Evolutionary conservation across 768 basidiomycete genomes (phyloP), one percentile per base, ranked within the genome.

Genomic region (Fomitopsis serialis): DNA sequence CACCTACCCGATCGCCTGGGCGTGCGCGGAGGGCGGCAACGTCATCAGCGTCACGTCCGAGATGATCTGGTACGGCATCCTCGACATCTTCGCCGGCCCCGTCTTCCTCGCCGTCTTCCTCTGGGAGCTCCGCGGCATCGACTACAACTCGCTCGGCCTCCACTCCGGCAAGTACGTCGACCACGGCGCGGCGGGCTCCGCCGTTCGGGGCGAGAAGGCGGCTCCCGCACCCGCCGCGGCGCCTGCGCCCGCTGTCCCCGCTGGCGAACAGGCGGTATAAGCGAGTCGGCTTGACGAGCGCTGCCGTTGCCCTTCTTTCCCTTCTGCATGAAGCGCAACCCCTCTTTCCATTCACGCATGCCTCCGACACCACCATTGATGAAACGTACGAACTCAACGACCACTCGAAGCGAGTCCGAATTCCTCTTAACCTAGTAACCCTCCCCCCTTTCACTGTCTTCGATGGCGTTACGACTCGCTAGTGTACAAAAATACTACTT

Each of bases 1-100:
- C 51, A 56, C 81, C 29, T 84, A 84, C 66, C 79, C 82, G 10
- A 71, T 84, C 54, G 72, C 71, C 29, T 84, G 81, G 82, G 82
- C 73, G 50, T 63, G 76, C 42, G 71, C 72, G 19, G 82, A 82
- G 52, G 80, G 81, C 32, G 69, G 70, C 3, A 77, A 81, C 63
- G 69, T 68, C 35, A 78, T 85, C 61, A 64, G 72, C 1, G 73
- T 78, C 27, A 71, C 74, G 44, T 64, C 68, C n/a, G 81, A 84
- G 66, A 82, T 81, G 79, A 66, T 79, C 42, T 78, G 72, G 61
- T 81, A 82, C 62, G 77, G 79, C 50, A 70, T 82, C 52, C 70
- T 76, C 46, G 75, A 76, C 56, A 48, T 76, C 24, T 8, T 76
- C 50, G 63, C 73, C 3, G 74, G 66, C 1, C 75, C 75, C 1